These are phyloP conservation scores for Catunica adiposa DNA, from an alignment of 2,329 filamentous ascomycete genomes.

Conservation along the genomic window DNA sequence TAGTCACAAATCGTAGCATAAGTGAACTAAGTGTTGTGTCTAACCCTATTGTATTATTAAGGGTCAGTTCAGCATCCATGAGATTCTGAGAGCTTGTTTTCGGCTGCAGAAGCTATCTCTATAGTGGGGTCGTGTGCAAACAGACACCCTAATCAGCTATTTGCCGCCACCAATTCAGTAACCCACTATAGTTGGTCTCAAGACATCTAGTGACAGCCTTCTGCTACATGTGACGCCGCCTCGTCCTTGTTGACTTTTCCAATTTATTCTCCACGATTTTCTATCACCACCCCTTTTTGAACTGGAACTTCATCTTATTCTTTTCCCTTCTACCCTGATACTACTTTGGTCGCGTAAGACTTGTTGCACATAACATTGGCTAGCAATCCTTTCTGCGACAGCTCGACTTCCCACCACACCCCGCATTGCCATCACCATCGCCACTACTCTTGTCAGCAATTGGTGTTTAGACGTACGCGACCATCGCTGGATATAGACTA, in stretches of 20 bases:
- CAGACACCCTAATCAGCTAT: neutral
- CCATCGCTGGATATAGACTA: neutral
- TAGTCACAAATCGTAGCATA: no score
- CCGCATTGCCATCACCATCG: slow-evolving; percentile 8
- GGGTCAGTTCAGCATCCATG: no score
- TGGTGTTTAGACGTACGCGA: neutral
- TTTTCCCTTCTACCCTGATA: neutral
- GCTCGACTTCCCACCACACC: neutral
- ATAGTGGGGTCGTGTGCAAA: neutral
- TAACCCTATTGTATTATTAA: no score
- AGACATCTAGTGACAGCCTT: slow-evolving; percentile 5
- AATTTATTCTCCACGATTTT: slow-evolving; percentile 1
- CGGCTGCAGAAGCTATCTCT: neutral
- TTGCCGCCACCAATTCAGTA: neutral
- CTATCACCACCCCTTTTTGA: slow-evolving; percentile 2
- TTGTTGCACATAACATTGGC: neutral
- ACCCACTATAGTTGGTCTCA: neutral
- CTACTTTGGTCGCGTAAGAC: neutral
- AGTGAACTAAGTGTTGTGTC: no score
- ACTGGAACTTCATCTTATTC: slow-evolving; percentile 3
- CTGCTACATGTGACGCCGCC: neutral
- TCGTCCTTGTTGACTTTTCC: neutral
- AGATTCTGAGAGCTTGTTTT: no score
- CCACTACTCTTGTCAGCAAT: slow-evolving; percentile 2
- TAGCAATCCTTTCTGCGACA: slow-evolving; percentile 1